Conservation (phyloP, 495 filamentous ascomycete genomes). For the Tetracladium marchalianum region DNA sequence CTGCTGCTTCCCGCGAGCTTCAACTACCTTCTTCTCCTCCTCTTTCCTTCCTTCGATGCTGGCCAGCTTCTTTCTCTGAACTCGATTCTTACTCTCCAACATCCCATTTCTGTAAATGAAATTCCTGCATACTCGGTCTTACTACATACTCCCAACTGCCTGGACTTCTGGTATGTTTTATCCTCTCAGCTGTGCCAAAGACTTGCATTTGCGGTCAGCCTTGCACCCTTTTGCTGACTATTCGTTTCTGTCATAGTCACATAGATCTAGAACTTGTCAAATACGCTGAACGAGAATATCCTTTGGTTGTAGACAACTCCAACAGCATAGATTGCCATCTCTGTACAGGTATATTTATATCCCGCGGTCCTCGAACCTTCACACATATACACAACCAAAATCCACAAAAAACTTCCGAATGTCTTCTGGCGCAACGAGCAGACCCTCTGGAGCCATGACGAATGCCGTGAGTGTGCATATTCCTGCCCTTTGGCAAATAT, state of each 20-base stretch:
- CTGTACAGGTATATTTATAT: neutral
- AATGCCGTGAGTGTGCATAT: conserved; percentile 10
- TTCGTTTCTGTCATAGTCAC: conserved; percentile 10
- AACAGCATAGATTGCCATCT: too few species aligned
- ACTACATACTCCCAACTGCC: conserved; percentile 16
- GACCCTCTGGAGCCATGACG: conserved; percentile 12
- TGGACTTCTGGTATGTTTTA: conserved; percentile 12
- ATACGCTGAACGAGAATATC: conserved; percentile 7
- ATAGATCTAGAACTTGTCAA: conserved; percentile 19
- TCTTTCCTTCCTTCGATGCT: conserved; percentile 13
- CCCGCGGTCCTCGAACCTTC: conserved; percentile 1
- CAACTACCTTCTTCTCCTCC: conserved; percentile 11
- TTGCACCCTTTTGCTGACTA: conserved; percentile 18
- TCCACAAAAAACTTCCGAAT: conserved; percentile 6
- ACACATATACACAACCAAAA: neutral
- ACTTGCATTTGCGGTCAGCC: conserved; percentile 16
- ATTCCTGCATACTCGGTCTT: conserved; percentile 7
- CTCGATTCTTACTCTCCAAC: conserved; percentile 1
- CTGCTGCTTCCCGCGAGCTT: conserved; percentile 3
- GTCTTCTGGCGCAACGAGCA: conserved; percentile 18
- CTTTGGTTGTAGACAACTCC: conserved; percentile 5
- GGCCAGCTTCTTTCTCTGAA: conserved; percentile 11
- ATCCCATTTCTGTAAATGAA: conserved; percentile 18
- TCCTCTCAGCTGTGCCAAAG: conserved; percentile 9
- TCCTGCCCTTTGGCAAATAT: neutral